phyloP scores from a whole-genome alignment of 106 monocot genomes.

The Iris macrosiphon region DNA sequence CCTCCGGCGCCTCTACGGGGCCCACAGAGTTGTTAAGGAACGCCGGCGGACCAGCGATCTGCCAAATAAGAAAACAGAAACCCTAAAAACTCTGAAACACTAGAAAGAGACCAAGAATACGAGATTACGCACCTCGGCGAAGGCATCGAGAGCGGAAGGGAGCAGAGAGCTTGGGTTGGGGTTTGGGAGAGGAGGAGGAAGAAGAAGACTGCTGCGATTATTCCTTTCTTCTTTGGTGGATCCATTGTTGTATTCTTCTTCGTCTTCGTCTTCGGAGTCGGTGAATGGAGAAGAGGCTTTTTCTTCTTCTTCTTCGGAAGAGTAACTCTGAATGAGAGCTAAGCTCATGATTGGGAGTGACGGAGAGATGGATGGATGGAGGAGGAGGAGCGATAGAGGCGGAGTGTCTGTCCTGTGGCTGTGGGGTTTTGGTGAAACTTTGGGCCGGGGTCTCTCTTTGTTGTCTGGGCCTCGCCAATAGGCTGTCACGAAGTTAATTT shows the following conservation, averaged over 20 bases:
- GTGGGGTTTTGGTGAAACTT: no score
- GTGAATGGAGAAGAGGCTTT: conserved; percentile 7
- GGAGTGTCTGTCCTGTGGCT: no score
- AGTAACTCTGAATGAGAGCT: conserved; percentile 67
- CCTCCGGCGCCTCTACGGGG: conserved; percentile 18
- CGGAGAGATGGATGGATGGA: no score
- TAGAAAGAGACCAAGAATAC: background rate
- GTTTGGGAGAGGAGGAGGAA: conserved; percentile 4
- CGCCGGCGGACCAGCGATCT: conserved; percentile 84
- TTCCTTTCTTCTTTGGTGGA: background rate
- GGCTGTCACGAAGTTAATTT: no score
- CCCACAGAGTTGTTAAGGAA: conserved; percentile 57
- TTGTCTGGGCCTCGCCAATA: no score
- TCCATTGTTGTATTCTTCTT: conserved; percentile 1
- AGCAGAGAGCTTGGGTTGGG: conserved; percentile 23
- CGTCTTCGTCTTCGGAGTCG: conserved; percentile 12
- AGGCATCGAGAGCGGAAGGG: conserved; percentile 76
- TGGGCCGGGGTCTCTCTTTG: no score
- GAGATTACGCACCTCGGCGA: conserved; percentile 45
- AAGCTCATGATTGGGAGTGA: conserved; percentile 54
- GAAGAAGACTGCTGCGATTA: background rate
- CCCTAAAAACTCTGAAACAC: conserved; percentile 9
- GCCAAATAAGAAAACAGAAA: conserved; percentile 1
- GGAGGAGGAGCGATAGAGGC: no score
- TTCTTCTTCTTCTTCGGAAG: conserved; percentile 59